Evolutionary conservation across 139 green algal species (phyloP), one percentile per base, ranked within the genome.

Genomic region (Yamagishiella unicocca): DNA sequence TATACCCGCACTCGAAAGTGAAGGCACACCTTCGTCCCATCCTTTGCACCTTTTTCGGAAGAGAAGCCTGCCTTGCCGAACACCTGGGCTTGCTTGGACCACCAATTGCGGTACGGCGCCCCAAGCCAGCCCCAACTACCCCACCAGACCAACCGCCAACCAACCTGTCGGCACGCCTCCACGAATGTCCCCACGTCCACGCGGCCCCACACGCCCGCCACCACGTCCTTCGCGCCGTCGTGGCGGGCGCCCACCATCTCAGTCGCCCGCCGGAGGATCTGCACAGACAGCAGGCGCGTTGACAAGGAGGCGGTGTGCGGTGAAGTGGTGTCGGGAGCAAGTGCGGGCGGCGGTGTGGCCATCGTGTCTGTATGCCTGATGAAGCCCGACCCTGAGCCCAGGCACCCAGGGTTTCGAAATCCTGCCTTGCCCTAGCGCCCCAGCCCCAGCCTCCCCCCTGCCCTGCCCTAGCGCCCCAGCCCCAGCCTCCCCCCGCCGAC

Each of bases 191-290:
- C 40, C 62, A 86, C 80, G 43, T 77, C 64, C 64, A 86, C 80
- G 7, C 80, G 62, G 4, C 80, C 80, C 80, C 80, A 86, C 80
- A 86, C 31, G 27, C 80, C 80, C 40, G 62, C 64, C 80, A 86
- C 80, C 62, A 86, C 80, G 6, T 86, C 62, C 62, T 54, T 72
- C 10, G 50, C 45, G 62, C 80, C 45, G 42, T 86, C 64, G 62
- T 67, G 80, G 5, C 33, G 43, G 31, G 80, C 80, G n/a, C 80
- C 80, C 31, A 72, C 80, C 43, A 67, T 4, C 2, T 40, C n/a
- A 2, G 80, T 68, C 2, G 80, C 80, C 0, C 27, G 31, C 3
- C 80, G 80, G 17, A 86, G 61, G 9, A 86, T 68, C 80, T 86
- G 80, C 62, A 71, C 58, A 9, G 4, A 67, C 58, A 67, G n/a